Percentiles rank a stretch among this genome's conserved stretches.
Evolutionary conservation across 1,284 basidiomycete genomes (phyloP).

Genomic region (Sparassis latifolia): DNA sequence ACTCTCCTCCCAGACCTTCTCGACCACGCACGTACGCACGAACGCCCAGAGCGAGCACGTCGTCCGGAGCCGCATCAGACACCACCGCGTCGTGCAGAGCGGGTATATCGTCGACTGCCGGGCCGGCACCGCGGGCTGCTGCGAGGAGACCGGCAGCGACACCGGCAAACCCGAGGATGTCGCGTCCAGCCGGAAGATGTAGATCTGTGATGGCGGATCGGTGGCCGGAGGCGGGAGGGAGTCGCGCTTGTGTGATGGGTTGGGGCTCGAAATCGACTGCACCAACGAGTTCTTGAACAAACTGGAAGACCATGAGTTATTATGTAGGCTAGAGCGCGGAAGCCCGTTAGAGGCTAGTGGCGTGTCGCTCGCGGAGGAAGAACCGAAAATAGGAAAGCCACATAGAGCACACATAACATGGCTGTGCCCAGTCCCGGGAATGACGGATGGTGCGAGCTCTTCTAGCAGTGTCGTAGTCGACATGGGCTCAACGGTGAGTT

Average conservation of each 20-base stretch:
- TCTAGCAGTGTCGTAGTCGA: conserved; percentile 45
- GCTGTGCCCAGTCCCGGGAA: conserved; percentile 35
- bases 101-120: conserved; percentile 45
- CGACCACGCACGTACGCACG: conserved; percentile 74
- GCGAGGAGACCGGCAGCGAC: conserved; percentile 19
- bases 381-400: conserved; percentile 46
- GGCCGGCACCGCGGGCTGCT: conserved; percentile 16
- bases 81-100: conserved; percentile 74
- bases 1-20: conserved; percentile 80
- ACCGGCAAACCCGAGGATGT: conserved; percentile 24
- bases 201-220: conserved; percentile 35
- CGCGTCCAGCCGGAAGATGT: conserved; percentile 52
- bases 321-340: conserved; percentile 21
- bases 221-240: conserved; percentile 25
- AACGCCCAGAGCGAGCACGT: conserved; percentile 92
- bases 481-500: conserved; percentile 87
- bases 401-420: conserved; percentile 66
- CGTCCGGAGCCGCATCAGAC: conserved; percentile 70
- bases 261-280: conserved; percentile 23
- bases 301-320: conserved; percentile 45
- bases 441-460: conserved; percentile 39
- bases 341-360: conserved; percentile 25
- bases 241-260: conserved; percentile 16
- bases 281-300: conserved; percentile 49
- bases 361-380: conserved; percentile 14